Percentiles rank a stretch among this genome's conserved stretches.
phyloP scores from a whole-genome alignment of 129 eudicot genomes.

The Heracleum sosnowskyi region DNA sequence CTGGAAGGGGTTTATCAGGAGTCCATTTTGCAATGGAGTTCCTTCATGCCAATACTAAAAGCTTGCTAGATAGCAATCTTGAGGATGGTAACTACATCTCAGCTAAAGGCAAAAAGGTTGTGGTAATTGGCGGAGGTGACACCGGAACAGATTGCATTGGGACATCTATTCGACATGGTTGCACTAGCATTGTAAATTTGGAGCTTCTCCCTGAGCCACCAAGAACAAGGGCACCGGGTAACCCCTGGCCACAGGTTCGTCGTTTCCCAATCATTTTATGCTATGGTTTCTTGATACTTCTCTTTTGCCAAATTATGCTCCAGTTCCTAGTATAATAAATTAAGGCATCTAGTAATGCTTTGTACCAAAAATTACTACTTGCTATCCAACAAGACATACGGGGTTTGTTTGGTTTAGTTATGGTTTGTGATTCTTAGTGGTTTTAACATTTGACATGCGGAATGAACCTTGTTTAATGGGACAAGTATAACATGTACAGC shows the following conservation, averaged over 20 bases:
- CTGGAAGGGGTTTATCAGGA: slow-evolving; percentile 85
- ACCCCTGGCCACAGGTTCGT: slow-evolving; percentile 99
- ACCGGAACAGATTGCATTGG: slow-evolving; percentile 99
- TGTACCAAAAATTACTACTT: not conserved
- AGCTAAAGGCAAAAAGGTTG: slow-evolving; percentile 88
- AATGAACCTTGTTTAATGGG: not conserved
- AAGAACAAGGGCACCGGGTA: slow-evolving; percentile 78
- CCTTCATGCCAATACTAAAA: slow-evolving; percentile 95
- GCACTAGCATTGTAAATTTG: slow-evolving; percentile 66
- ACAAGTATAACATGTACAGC: not conserved
- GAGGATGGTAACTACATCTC: slow-evolving; percentile 87
- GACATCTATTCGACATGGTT: slow-evolving; percentile 92
- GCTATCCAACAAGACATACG: not conserved
- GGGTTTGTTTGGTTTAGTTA: not conserved
- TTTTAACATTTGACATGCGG: not conserved
- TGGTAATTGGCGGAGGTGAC: slow-evolving; percentile 98
- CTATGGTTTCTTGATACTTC: not conserved
- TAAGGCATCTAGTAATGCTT: not conserved
- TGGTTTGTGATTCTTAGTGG: not conserved
- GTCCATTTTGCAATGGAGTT: slow-evolving; percentile 98
- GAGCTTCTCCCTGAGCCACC: slow-evolving; percentile 99
- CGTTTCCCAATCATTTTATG: not conserved
- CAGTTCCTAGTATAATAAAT: not conserved
- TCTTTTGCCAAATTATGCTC: not conserved
- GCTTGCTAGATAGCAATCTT: slow-evolving; percentile 87